Conservation (phyloP, 495 filamentous ascomycete genomes). For the Penicillium simplicissimum region DNA sequence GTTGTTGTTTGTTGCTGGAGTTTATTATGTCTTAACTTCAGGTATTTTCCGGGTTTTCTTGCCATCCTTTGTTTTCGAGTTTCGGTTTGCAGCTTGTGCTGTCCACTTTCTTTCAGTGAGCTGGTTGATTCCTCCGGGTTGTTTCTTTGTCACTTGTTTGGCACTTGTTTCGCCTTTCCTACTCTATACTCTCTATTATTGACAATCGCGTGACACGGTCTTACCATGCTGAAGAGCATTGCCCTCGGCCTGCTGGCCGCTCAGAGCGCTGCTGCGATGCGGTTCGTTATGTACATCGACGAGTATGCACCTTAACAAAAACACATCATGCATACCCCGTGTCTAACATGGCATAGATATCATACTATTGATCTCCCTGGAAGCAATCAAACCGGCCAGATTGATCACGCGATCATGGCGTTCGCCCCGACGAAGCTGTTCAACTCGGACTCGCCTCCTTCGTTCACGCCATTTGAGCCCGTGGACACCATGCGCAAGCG, state of each 20-base stretch:
- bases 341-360: constrained; percentile 25
- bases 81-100: constrained; percentile 4
- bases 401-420: constrained; percentile 63
- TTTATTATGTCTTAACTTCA: neutral
- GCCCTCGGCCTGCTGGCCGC: constrained; percentile 36
- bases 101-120: neutral
- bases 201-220: neutral
- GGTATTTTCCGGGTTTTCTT: neutral
- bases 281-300: constrained; percentile 46
- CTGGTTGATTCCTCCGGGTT: neutral
- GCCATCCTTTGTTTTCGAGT: neutral
- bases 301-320: constrained; percentile 26
- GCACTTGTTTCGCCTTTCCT: neutral
- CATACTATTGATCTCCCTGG: constrained; percentile 34
- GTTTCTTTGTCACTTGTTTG: constrained; percentile 1
- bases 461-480: constrained; percentile 60
- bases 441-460: constrained; percentile 49
- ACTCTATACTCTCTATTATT: constrained; percentile 1
- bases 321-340: neutral
- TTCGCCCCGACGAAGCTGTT: constrained; percentile 65
- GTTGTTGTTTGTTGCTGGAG: neutral
- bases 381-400: constrained; percentile 27
- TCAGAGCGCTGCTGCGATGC: constrained; percentile 30
- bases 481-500: constrained; percentile 56
- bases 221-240: constrained; percentile 34